Conservation (phyloP, 2,329 filamentous ascomycete species). For the Colletotrichum eleusines region DNA sequence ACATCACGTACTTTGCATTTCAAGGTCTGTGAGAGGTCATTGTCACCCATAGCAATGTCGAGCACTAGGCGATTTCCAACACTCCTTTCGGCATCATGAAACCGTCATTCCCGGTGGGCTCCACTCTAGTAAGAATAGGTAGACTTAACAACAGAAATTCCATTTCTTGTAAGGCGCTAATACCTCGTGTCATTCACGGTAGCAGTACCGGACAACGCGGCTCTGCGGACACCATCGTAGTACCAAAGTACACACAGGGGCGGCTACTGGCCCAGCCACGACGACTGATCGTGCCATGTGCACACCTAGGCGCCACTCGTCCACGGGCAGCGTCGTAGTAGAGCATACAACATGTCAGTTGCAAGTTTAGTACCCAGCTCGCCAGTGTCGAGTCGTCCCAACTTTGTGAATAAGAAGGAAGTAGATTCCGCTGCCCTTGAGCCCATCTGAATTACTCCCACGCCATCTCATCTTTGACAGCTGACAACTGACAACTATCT, state of each 20-base stretch:
- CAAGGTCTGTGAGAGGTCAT: background rate
- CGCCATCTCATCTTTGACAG: background rate
- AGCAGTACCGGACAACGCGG: background rate
- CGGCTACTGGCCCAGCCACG: background rate
- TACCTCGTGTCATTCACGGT: background rate
- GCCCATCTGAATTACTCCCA: background rate
- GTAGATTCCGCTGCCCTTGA: background rate
- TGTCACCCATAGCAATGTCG: background rate
- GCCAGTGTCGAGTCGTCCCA: background rate
- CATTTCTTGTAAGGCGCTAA: background rate
- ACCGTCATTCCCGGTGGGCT: background rate
- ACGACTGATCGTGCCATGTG: background rate
- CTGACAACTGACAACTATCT: background rate
- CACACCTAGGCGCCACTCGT: background rate
- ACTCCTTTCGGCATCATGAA: constrained; percentile 1
- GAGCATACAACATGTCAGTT: background rate
- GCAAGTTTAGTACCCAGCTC: background rate
- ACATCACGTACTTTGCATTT: background rate
- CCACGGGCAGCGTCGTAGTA: background rate
- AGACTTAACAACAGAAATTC: background rate
- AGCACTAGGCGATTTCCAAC: background rate
- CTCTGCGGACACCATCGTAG: background rate
- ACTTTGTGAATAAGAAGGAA: background rate
- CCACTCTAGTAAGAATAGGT: background rate
- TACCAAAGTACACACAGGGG: background rate